Base-by-base conservation (phyloP, 2,329 filamentous ascomycete species). In the Colletotrichum limetticola region DNA sequence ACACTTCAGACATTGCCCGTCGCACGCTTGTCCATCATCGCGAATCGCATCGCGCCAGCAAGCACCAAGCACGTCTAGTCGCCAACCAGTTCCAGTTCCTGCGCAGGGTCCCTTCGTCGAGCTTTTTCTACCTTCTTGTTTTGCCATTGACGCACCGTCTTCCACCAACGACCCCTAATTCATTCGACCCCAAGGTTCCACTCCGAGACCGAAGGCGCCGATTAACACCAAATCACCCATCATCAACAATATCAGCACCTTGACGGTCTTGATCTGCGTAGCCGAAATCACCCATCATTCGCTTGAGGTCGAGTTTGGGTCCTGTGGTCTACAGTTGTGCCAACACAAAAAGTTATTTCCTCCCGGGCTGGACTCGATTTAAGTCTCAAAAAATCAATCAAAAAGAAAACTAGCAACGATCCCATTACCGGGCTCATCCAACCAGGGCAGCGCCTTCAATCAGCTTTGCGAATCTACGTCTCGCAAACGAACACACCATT, bases 281-380 rank as follows among this genome's bases (percentile, higher is more conserved):
- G 76, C 78, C 42, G 77, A 76, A 79, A 78, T 78, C 77, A 76
- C 78, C 78, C 76, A 76, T 77, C 80, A 80, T 83, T 84, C 82
- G 83, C 85, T 86, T 83, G 85, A 86, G 79, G 85, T 84, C 84
- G 78, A 83, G 81, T 80, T 80, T 82, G 82, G 80, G 78, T 78
- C 67, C 72, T 78, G 68, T 72, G 76, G 74, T 78, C 74, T 74
- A 75, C 76, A 76, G 57, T 66, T 7, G 72, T 74, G 61, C 56
- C 61, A 60, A 57, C 59, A 37, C 19, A 55, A 74, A 72, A 62
- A 70, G 71, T 75, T 74, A 64, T 75, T 71, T 65, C 75, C 68
- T 75, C 76, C 80, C 80, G 80, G 85, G 86, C 86, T 87, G 86
- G 86, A 84, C 86, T 87, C 85, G 85, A 78, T 42, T 49, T 60